Conservation (phyloP, 345 rosid species). For the Punica granatum region DNA sequence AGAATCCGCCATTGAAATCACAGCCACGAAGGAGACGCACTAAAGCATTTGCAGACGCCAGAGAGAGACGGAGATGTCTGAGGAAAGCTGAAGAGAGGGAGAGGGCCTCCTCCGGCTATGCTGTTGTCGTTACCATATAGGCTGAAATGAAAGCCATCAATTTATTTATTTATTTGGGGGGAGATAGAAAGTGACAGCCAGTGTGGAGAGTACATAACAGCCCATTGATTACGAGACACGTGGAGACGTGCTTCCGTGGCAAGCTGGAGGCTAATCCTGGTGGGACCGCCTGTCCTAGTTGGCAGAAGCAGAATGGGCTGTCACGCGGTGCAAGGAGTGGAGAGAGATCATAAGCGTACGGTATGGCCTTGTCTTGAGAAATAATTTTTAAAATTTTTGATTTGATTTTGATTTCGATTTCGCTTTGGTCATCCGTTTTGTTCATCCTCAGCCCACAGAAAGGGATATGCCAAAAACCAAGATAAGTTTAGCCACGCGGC, state of each 20-base stretch:
- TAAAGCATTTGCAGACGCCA: not conserved
- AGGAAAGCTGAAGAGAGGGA: no score
- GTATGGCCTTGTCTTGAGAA: no score
- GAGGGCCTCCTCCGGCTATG: no score
- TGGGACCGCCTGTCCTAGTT: not conserved
- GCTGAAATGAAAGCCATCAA: no score
- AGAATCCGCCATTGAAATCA: conserved; percentile 2
- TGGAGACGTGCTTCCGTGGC: not conserved
- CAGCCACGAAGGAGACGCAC: not conserved
- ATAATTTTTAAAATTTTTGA: no score
- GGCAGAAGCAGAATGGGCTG: not conserved
- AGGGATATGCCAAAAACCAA: no score
- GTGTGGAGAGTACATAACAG: not conserved
- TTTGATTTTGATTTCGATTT: no score
- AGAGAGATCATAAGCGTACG: not conserved
- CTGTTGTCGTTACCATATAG: no score
- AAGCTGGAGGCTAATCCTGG: no score
- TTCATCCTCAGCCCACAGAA: not conserved
- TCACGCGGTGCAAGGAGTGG: not conserved
- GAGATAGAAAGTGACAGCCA: not conserved
- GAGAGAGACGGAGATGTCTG: no score
- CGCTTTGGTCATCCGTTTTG: not conserved
- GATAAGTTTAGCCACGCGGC: not conserved
- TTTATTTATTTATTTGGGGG: no score
- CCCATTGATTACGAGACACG: not conserved